Percentiles rank a stretch among this genome's conserved stretches.
These are phyloP conservation scores for Recurvomyces mirabilis DNA, from an alignment of 495 filamentous ascomycete species.

Conservation along the genomic window DNA sequence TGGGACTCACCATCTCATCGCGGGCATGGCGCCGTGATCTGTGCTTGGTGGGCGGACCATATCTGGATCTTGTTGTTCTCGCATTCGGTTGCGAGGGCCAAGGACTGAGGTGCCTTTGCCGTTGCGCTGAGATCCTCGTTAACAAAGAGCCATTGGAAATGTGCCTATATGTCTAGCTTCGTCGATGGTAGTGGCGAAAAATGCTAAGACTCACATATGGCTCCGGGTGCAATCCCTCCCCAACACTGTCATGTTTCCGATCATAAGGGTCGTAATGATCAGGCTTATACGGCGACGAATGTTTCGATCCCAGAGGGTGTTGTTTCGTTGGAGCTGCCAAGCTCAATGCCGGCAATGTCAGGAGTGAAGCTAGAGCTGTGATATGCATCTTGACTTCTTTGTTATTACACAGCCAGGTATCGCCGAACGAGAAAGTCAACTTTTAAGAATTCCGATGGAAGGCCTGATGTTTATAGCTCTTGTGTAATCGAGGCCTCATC, in stretches of 20 bases:
- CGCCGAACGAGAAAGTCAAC: background rate
- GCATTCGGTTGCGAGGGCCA: slow-evolving; percentile 53
- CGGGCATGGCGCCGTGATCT: slow-evolving; percentile 49
- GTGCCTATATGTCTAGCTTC: background rate
- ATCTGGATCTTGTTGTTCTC: slow-evolving; percentile 53
- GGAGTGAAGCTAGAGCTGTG: slow-evolving; percentile 8
- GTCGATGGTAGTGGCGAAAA: background rate
- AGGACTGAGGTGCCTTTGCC: slow-evolving; percentile 50
- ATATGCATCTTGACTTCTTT: slow-evolving; percentile 5
- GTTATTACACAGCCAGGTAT: background rate
- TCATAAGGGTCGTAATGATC: slow-evolving; percentile 39
- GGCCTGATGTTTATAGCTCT: too few species aligned
- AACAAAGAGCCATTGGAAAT: too few species aligned
- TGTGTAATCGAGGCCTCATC: too few species aligned
- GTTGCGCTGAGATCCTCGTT: slow-evolving; percentile 45
- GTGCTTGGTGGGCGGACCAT: slow-evolving; percentile 53
- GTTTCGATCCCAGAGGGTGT: slow-evolving; percentile 28
- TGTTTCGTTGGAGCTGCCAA: slow-evolving; percentile 28
- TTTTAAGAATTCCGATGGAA: too few species aligned
- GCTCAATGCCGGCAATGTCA: slow-evolving; percentile 10
- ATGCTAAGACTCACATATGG: slow-evolving; percentile 38
- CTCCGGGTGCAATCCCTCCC: slow-evolving; percentile 46
- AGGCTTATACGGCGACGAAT: slow-evolving; percentile 29
- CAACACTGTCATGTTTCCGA: slow-evolving; percentile 45
- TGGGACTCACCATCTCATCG: slow-evolving; percentile 38